Base-by-base conservation (phyloP, 2,329 filamentous ascomycete species). In the Exserohilum rostratum region DNA sequence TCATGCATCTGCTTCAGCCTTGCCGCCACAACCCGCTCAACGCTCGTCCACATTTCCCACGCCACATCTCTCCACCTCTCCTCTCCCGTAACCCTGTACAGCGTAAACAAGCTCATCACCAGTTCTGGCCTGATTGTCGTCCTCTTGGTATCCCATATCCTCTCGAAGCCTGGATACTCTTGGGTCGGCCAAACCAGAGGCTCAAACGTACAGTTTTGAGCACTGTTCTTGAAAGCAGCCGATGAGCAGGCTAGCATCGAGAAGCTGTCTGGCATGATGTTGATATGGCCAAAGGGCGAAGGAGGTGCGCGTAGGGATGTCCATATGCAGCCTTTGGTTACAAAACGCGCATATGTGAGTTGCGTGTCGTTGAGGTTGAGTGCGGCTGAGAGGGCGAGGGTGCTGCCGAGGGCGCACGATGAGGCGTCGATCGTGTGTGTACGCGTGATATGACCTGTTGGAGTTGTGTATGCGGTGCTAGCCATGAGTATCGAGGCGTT, bases 31-130 rank as follows among this genome's bases (percentile, higher is more conserved):
- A 17, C 25, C 37, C n/a, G 81, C 50, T 85, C 79, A 18, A 91
- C 82, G 2, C 83, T 80, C 53, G 83, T 70, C 67, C 90, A 91
- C 88, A 91, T 90, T 44, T 78, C 77, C 88, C 89, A 91, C 1
- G 87, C 89, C 66, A 87, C 83, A 48, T 88, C 83, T 66, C 84
- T 84, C 79, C 86, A 88, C 25, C 76, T 73, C 3, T 79, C 65
- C 54, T 90, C 85, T 22, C 87, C 89, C 0, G 88, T 91, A 55
- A 90, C 78, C 47, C 89, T 83, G 70, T 87, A 90, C 78, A 92
- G 83, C 66, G 90, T 82, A 70, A 91, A 93, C 4, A 93, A 82
- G 18, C 85, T 88, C 76, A 92, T 89, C 52, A 92, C 90, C 1
- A 89, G 89, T 73, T 92, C 89, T 9, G 89, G 89, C 5, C 73